Evolutionary conservation across 2,329 filamentous ascomycete species (phyloP).

Genomic region (Davidsoniella virescens): DNA sequence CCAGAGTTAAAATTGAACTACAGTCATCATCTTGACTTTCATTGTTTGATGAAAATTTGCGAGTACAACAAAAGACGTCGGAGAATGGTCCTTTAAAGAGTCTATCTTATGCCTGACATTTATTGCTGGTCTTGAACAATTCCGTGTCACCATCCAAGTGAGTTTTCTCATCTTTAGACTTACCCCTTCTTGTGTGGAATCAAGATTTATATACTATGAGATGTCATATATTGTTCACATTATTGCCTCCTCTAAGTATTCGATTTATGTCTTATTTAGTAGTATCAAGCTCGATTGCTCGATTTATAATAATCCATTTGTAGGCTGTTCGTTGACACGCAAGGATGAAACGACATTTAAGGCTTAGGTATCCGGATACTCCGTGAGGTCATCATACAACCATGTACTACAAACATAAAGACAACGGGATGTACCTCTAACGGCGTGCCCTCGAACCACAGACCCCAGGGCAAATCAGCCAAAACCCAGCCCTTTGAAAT

Average conservation of each 20-base stretch:
- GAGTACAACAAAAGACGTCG: too few species aligned
- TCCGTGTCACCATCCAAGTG: too few species aligned
- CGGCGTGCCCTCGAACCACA: conserved; percentile 46
- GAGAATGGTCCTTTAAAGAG: too few species aligned
- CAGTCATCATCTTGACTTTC: too few species aligned
- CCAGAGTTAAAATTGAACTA: too few species aligned
- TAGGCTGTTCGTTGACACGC: background rate
- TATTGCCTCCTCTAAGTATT: background rate
- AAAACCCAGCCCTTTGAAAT: conserved; percentile 65
- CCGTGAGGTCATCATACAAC: conserved; percentile 89
- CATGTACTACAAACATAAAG: conserved; percentile 69
- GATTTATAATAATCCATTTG: background rate
- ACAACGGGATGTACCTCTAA: conserved; percentile 77
- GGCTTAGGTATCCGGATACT: conserved; percentile 89
- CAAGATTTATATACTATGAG: too few species aligned
- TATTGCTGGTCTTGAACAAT: too few species aligned
- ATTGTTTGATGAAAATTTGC: too few species aligned
- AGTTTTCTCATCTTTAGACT: too few species aligned
- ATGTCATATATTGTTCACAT: background rate
- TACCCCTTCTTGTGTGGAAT: too few species aligned
- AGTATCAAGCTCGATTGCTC: too few species aligned
- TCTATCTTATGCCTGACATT: too few species aligned
- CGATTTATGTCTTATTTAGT: background rate
- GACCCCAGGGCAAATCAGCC: conserved; percentile 61
- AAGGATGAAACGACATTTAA: conserved; percentile 19